phyloP scores from a whole-genome alignment of 2,329 filamentous ascomycete genomes.

The Alternaria sp. region DNA sequence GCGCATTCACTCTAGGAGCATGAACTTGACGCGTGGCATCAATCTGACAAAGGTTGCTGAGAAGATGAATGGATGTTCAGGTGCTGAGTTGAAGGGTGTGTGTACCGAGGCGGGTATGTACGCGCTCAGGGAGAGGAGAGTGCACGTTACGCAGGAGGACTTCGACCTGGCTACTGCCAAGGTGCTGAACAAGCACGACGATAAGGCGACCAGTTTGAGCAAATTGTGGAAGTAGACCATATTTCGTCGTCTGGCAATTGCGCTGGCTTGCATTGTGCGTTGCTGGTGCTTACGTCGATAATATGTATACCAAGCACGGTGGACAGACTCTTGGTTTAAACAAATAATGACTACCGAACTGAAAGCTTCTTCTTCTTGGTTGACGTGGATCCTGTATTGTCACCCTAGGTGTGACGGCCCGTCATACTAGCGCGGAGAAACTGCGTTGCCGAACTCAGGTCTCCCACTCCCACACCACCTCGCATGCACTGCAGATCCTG shows the following conservation, averaged over 20 bases:
- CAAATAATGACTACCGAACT: conserved; percentile 18
- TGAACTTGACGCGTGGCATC: conserved; percentile 98
- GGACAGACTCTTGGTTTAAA: conserved; percentile 21
- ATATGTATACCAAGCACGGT: conserved; percentile 31
- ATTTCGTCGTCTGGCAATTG: conserved; percentile 1
- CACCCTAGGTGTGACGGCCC: conserved; percentile 16
- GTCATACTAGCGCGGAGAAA: conserved; percentile 15
- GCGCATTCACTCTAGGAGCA: conserved; percentile 95
- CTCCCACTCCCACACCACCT: conserved; percentile 3
- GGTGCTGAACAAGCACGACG: conserved; percentile 99
- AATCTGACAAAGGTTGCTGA: conserved; percentile 98
- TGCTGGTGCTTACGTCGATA: conserved; percentile 10
- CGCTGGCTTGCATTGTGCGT: conserved; percentile 5
- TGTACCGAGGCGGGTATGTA: conserved; percentile 99
- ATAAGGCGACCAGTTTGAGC: conserved; percentile 91
- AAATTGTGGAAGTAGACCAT: conserved; percentile 79
- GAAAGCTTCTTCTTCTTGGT: neutral
- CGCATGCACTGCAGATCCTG: conserved; percentile 10
- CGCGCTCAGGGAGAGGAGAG: conserved; percentile 89
- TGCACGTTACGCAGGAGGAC: conserved; percentile 98
- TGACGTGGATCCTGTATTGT: neutral
- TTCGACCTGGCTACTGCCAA: conserved; percentile 98
- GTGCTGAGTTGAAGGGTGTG: conserved; percentile 97
- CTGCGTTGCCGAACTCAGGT: neutral
- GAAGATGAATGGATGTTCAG: conserved; percentile 99